These are phyloP conservation scores for Przewalskia tangutica DNA, from an alignment of 257 asterid species.

Conservation along the genomic window DNA sequence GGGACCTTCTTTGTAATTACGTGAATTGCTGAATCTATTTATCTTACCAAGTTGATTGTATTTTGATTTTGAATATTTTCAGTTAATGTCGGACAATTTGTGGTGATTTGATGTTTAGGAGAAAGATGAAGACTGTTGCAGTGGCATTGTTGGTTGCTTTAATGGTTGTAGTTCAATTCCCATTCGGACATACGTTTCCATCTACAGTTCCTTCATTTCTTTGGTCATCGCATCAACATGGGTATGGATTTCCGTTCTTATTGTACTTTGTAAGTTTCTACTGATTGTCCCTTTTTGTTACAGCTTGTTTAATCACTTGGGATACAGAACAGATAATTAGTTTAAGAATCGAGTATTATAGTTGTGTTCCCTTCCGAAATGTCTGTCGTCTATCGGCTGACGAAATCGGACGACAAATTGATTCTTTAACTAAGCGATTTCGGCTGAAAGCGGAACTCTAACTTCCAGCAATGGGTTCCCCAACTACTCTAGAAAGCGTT, in stretches of 20 bases:
- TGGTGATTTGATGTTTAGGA: not conserved
- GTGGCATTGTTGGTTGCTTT: slow-evolving; percentile 30
- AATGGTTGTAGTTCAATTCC: slow-evolving; percentile 27
- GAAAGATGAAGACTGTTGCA: slow-evolving; percentile 26
- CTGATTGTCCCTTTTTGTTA: not conserved
- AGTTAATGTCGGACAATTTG: not conserved
- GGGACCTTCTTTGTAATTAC: not conserved
- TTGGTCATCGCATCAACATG: slow-evolving; percentile 51
- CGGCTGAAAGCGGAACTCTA: too few species aligned
- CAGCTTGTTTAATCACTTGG: not conserved
- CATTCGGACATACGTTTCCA: slow-evolving; percentile 15
- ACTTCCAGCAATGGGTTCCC: too few species aligned
- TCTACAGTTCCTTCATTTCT: slow-evolving; percentile 44
- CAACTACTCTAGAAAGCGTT: too few species aligned
- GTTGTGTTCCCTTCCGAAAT: too few species aligned
- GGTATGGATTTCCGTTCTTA: slow-evolving; percentile 25
- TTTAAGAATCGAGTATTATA: not conserved
- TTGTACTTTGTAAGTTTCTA: not conserved
- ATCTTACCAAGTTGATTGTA: not conserved
- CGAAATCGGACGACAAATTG: too few species aligned
- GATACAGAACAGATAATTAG: not conserved
- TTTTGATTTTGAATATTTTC: not conserved
- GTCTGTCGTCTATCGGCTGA: too few species aligned
- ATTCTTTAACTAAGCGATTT: too few species aligned
- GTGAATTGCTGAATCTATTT: not conserved